These are phyloP conservation scores for Kwoniella sp. DNA, from an alignment of 768 basidiomycete species.

Conservation along the genomic window DNA sequence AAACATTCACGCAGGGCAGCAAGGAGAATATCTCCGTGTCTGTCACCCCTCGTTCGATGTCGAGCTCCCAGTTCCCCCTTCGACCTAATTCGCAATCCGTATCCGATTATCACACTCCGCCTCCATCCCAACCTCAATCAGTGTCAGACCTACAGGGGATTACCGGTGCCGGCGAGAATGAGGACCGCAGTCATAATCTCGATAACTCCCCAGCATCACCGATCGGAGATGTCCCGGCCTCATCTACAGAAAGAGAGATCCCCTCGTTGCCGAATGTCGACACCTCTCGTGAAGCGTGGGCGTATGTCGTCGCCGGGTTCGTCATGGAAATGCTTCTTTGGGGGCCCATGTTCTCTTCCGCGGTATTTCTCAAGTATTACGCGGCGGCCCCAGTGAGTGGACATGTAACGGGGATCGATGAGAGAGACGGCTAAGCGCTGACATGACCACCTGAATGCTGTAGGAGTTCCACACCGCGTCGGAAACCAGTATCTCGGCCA, in stretches of 20 bases:
- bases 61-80: background rate
- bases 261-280: constrained; percentile 27
- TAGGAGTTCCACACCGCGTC: constrained; percentile 25
- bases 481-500: constrained; percentile 28
- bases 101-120: too few relatives aligned
- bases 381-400: constrained; percentile 17
- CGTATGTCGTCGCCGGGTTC: constrained; percentile 30
- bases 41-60: background rate
- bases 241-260: constrained; percentile 18
- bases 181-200: background rate
- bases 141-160: background rate
- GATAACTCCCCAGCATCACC: too few relatives aligned
- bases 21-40: background rate
- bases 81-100: background rate
- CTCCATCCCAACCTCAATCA: background rate
- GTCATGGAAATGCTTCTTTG: constrained; percentile 30
- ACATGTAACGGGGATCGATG: background rate
- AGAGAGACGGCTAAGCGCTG: too few relatives aligned
- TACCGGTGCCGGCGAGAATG: background rate
- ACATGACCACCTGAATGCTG: background rate
- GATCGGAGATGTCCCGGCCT: background rate
- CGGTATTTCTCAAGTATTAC: constrained; percentile 32
- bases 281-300: constrained; percentile 27
- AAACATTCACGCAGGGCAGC: background rate
- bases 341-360: constrained; percentile 30